Evolutionary conservation across 768 basidiomycete genomes (phyloP).

Genomic region (Suillus placidus): DNA sequence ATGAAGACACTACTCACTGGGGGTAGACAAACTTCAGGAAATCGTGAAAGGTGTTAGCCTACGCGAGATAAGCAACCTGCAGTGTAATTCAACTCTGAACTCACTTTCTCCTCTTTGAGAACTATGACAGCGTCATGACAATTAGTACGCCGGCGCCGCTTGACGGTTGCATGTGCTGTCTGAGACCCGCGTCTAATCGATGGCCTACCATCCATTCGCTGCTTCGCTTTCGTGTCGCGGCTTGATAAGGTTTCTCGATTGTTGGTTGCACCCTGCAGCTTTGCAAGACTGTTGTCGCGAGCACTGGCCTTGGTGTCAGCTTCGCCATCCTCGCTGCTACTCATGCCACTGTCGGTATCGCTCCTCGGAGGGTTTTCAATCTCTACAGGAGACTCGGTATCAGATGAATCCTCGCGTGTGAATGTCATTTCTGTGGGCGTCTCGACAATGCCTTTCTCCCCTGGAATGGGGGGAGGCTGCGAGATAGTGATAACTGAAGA

Average conservation of each 20-base stretch:
- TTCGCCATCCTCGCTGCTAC: slow-evolving; percentile 38
- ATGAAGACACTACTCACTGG: slow-evolving; percentile 56
- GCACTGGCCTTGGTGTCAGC: slow-evolving; percentile 40
- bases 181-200: slow-evolving; percentile 24
- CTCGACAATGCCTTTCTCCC: slow-evolving; percentile 44
- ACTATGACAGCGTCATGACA: slow-evolving; percentile 84
- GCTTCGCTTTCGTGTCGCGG: slow-evolving; percentile 29
- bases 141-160: slow-evolving; percentile 44
- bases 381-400: slow-evolving; percentile 46
- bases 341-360: slow-evolving; percentile 32
- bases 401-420: slow-evolving; percentile 53
- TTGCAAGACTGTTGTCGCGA: slow-evolving; percentile 58
- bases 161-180: slow-evolving; percentile 43
- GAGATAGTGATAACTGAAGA: slow-evolving; percentile 86
- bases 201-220: slow-evolving; percentile 15
- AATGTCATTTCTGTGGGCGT: slow-evolving; percentile 60
- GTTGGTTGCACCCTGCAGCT: slow-evolving; percentile 48
- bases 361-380: slow-evolving; percentile 39
- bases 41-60: slow-evolving; percentile 89
- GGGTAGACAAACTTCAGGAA: slow-evolving; percentile 94
- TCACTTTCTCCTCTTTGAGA: slow-evolving; percentile 84
- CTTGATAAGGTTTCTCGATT: slow-evolving; percentile 14
- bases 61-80: slow-evolving; percentile 3
- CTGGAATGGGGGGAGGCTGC: slow-evolving; percentile 65
- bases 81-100: slow-evolving; percentile 21